Percentiles rank a stretch among this genome's conserved stretches.
Evolutionary conservation across 75 land plant genomes (phyloP).

Genomic region (Adiantum capillusveneris): DNA sequence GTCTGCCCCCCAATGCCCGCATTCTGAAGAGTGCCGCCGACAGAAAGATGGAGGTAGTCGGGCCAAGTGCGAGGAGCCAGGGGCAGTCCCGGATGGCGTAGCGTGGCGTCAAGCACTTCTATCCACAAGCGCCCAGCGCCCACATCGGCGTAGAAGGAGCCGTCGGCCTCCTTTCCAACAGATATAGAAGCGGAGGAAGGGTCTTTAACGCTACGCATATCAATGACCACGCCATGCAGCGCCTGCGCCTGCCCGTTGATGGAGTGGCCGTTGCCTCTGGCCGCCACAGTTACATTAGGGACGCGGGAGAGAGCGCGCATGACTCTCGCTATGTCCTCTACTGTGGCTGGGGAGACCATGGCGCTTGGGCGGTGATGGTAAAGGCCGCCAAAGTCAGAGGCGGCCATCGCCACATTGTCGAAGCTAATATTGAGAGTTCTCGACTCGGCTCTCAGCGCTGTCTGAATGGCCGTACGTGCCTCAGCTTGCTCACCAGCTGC

Average conservation of each 20-base stretch:
- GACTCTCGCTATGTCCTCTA: slow-evolving; percentile 36
- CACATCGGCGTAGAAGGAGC: slow-evolving; percentile 34
- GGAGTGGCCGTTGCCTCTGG: slow-evolving; percentile 91
- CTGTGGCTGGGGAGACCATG: slow-evolving; percentile 32
- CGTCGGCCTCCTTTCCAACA: slow-evolving; percentile 4
- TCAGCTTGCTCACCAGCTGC: no score
- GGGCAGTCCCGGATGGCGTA: slow-evolving; percentile 5
- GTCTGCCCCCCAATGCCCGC: slow-evolving; percentile 52
- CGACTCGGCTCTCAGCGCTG: slow-evolving; percentile 1
- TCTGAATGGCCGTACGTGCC: no score
- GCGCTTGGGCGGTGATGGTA: slow-evolving; percentile 33
- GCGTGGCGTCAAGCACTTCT: slow-evolving; percentile 45
- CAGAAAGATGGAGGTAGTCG: slow-evolving; percentile 37
- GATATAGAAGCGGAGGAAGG: background rate
- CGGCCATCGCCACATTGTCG: slow-evolving; percentile 18
- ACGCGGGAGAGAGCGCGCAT: slow-evolving; percentile 28
- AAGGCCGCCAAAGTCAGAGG: slow-evolving; percentile 69
- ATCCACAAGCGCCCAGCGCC: slow-evolving; percentile 72
- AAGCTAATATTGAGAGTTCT: slow-evolving; percentile 11
- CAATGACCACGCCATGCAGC: slow-evolving; percentile 60
- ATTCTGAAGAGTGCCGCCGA: slow-evolving; percentile 50
- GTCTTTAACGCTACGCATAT: slow-evolving; percentile 40
- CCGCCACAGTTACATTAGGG: slow-evolving; percentile 63
- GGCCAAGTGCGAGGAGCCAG: slow-evolving; percentile 49
- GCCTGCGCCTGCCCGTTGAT: slow-evolving; percentile 86